Evolutionary conservation across 495 filamentous ascomycete species (phyloP), one percentile per base, ranked within the genome.

Genomic region (Xylaria scruposa): DNA sequence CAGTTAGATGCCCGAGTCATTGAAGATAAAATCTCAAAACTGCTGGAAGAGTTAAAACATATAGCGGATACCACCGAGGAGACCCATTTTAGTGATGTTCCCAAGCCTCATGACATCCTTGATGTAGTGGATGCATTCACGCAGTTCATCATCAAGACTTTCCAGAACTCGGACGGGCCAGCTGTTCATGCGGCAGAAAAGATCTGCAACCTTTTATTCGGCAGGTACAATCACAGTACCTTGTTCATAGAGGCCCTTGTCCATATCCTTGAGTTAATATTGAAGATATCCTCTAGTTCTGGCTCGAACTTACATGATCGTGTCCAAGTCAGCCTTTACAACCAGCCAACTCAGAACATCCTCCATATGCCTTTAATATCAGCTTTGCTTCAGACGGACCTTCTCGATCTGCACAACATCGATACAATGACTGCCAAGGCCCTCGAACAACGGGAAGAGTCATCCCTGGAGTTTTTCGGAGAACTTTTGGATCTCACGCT

Each of bases 201-300:
- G 62, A 89, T 97, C 47, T 93, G 92, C 70, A 86, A 87, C 12
- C 84, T 86, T 19, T 85, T 98, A 4, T 96, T 89, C 75, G 81
- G 80, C 66, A 70, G 77, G 54, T 80, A 80, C 51, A 76, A 76
- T 4, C 81, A 87, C 24, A 86, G 85, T 46, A 86, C 86, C 15
- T 80, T 97, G 40, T 91, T 94, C 70, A 85, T 97, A 47, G 94
- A 98, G 78, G 88, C 93, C 54, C 86, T 98, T 17, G 93, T 94
- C 0, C 89, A 94, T 67, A 84, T 98, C 10, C 87, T 99, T 19
- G 87, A 91, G 67, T 91, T 91, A 68, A 81, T 97, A n/a, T 94
- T 92, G 78, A 89, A 93, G 73, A 88, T 95, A 76, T 93, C 91
- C 42, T 70, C 75, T n/a, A 77, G 72, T 63, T 87, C 88, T 6